These are phyloP conservation scores for Theileria orientalis DNA, from an alignment of 169 alveolate species.

Conservation along the genomic window DNA sequence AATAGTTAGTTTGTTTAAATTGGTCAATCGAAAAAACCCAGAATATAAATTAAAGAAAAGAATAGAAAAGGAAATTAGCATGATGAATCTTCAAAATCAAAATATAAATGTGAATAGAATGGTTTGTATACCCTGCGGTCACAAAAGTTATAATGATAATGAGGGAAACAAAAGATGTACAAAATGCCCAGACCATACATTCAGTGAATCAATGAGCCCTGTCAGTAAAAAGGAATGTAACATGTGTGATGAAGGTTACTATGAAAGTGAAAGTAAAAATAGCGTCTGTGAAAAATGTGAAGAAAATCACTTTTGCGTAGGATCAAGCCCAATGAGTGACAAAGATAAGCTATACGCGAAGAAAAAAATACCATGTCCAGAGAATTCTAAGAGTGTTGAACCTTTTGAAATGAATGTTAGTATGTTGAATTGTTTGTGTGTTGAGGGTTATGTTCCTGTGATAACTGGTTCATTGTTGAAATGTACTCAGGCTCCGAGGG, in stretches of 20 bases:
- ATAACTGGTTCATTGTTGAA: constrained; percentile 16
- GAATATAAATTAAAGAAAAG: constrained; percentile 17
- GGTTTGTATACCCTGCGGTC: constrained; percentile 48
- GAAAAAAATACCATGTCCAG: constrained; percentile 71
- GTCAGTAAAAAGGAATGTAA: constrained; percentile 57
- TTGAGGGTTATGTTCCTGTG: constrained; percentile 59
- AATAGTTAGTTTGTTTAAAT: constrained; percentile 2
- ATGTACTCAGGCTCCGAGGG: constrained; percentile 64
- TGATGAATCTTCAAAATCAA: background rate
- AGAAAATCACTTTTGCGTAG: constrained; percentile 78
- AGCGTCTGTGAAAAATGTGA: constrained; percentile 73
- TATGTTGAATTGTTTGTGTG: constrained; percentile 72
- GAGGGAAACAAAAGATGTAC: constrained; percentile 35
- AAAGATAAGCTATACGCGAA: constrained; percentile 60
- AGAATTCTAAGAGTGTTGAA: constrained; percentile 63
- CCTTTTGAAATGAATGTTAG: constrained; percentile 67
- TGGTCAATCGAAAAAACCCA: background rate
- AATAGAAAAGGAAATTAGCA: constrained; percentile 1
- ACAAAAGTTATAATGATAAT: constrained; percentile 23
- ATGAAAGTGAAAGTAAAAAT: constrained; percentile 57
- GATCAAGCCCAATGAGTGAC: constrained; percentile 65
- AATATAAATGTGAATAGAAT: constrained; percentile 10
- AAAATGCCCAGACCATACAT: constrained; percentile 60
- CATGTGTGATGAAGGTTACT: constrained; percentile 74
- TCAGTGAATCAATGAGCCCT: constrained; percentile 33